These are phyloP conservation scores for Saccharomyces hybrid DNA, from an alignment of 1,139 yeast genomes.

Conservation along the genomic window DNA sequence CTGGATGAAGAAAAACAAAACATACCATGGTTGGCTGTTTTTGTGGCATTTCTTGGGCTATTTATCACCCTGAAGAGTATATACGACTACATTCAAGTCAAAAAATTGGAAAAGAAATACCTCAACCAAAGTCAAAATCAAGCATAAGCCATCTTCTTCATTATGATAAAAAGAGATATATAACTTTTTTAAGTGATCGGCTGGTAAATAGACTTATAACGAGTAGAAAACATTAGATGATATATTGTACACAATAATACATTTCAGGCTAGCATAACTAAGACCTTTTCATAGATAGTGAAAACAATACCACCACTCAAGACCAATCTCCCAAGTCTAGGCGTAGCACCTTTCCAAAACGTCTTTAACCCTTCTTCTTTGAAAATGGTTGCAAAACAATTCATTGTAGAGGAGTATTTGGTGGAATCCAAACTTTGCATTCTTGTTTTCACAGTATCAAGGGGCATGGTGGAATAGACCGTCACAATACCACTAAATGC, in stretches of 20 bases:
- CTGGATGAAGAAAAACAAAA: constrained; percentile 35
- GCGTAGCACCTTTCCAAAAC: constrained; percentile 98
- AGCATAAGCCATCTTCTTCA: constrained; percentile 3
- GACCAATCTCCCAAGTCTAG: constrained; percentile 84
- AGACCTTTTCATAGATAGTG: constrained; percentile 86
- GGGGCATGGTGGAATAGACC: constrained; percentile 95
- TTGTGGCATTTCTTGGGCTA: constrained; percentile 46
- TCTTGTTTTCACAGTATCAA: constrained; percentile 94
- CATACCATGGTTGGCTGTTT: constrained; percentile 27
- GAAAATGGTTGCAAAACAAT: constrained; percentile 76
- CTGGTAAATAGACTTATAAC: neutral
- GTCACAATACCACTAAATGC: constrained; percentile 90
- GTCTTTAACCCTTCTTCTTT: constrained; percentile 86
- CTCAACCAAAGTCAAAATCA: constrained; percentile 21
- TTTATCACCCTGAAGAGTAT: constrained; percentile 60
- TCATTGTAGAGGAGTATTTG: constrained; percentile 62
- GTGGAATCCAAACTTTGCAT: constrained; percentile 91
- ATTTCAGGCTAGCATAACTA: constrained; percentile 43
- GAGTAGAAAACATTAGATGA: constrained; percentile 1
- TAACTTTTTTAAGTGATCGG: neutral
- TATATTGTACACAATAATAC: neutral
- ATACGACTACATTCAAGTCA: constrained; percentile 67
- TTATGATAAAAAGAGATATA: neutral
- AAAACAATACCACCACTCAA: constrained; percentile 95
- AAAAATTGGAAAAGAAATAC: constrained; percentile 52